Evolutionary conservation across 2,329 filamentous ascomycete species (phyloP), one percentile per base, ranked within the genome.

Genomic region (Ascochyta pisi): DNA sequence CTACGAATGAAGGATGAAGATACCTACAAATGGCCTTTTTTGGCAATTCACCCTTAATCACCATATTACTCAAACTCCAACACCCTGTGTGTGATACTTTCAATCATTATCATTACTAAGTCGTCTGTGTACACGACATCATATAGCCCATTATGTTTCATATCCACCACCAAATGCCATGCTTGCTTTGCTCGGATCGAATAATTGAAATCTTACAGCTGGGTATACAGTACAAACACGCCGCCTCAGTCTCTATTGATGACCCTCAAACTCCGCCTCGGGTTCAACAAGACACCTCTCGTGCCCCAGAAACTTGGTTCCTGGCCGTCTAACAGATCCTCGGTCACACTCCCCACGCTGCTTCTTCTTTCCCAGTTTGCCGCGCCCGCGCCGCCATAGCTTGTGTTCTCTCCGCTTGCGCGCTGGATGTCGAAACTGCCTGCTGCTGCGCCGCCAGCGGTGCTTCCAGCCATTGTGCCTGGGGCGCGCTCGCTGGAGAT

Each of bases 281-380:
- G 88, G 58, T 87, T 88, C 74, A 91, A 73, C 66, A 90, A 76
- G 26, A 90, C 86, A 45, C 83, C 76, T 50, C 60, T 73, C n/a
- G 75, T 70, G 1, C 79, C 89, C 72, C 89, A 86, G 75, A 91
- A 92, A 54, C 83, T 89, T 57, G 89, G 89, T 71, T 91, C 87
- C 57, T 87, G 81, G 0, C 84, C 85, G 3, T 78, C 80, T 15
- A 89, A 67, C 59, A 90, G 66, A 65, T 88, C 85, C 52, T 87
- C 85, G 35, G 76, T 78, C 54, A 80, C 81, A 58, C 80, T 83
- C n/a, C 70, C 76, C 7, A 75, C 75, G 34, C 79, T 81, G 19
- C 75, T 77, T 50, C 76, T 72, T 27, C 66, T 40, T 0, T 56
- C 62, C 59, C 75, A 65, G 9, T 76, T 67, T 16, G 73, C 33